phyloP scores from a whole-genome alignment of 331 rosid species.

The Rosa hybrid region DNA sequence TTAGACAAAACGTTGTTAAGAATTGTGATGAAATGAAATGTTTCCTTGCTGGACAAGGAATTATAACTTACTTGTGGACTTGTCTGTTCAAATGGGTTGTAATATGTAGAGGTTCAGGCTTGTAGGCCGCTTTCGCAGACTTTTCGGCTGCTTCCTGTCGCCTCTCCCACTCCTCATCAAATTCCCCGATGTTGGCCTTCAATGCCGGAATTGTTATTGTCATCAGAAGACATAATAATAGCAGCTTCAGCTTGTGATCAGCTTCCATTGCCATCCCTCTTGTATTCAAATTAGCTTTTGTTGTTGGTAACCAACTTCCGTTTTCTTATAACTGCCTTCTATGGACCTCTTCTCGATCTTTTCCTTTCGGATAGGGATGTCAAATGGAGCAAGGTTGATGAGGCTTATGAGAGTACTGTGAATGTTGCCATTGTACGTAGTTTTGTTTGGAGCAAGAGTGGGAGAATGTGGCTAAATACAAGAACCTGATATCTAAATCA shows the following conservation, averaged over 20 bases:
- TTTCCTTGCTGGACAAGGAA: background rate
- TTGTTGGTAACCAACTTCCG: background rate
- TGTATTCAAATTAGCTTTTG: background rate
- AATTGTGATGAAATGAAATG: background rate
- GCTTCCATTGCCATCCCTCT: slow-evolving; percentile 14
- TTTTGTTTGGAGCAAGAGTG: background rate
- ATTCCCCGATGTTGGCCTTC: slow-evolving; percentile 32
- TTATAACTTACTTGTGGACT: slow-evolving; percentile 30
- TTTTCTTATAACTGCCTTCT: background rate
- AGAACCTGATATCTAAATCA: slow-evolving; percentile 14
- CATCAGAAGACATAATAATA: slow-evolving; percentile 33
- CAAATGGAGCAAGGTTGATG: background rate
- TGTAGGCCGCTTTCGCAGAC: slow-evolving; percentile 23
- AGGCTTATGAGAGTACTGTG: background rate
- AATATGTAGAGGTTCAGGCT: slow-evolving; percentile 24
- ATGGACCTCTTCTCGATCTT: background rate
- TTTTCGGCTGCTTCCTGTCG: slow-evolving; percentile 39
- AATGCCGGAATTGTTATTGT: slow-evolving; percentile 27
- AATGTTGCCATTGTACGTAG: background rate
- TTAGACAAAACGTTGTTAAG: background rate
- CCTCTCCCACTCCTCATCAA: slow-evolving; percentile 36
- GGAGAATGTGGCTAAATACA: background rate
- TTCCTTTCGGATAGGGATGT: background rate
- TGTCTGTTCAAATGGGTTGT: slow-evolving; percentile 26
- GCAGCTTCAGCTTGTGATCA: slow-evolving; percentile 23